Conservation (phyloP, 2,329 filamentous ascomycete species). For the Didymella pinodella region DNA sequence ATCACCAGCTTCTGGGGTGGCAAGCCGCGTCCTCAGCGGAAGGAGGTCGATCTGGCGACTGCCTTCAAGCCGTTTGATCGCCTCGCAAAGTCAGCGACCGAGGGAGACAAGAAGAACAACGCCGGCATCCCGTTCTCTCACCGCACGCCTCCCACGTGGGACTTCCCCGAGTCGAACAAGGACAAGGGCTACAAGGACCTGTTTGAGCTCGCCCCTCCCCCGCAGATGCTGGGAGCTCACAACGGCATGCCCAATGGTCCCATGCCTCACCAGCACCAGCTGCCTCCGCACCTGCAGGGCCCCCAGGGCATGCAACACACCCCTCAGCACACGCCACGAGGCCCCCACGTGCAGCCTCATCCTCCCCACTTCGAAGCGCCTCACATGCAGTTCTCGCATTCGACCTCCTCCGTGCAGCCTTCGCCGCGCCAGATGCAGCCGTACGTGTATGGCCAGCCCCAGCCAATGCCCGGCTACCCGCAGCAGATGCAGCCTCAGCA, state of each 20-base stretch:
- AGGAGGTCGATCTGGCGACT: constrained; percentile 60
- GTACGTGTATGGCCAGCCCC: constrained; percentile 73
- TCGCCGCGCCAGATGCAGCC: constrained; percentile 80
- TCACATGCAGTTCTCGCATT: constrained; percentile 85
- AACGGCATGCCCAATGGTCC: constrained; percentile 69
- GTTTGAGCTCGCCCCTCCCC: constrained; percentile 71
- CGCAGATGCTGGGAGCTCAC: constrained; percentile 70
- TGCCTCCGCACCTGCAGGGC: constrained; percentile 81
- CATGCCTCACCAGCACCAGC: constrained; percentile 81
- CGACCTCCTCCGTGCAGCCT: constrained; percentile 78
- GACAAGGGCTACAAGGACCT: constrained; percentile 82
- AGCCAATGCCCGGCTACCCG: constrained; percentile 55
- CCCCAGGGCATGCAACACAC: constrained; percentile 73
- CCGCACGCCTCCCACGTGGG: constrained; percentile 86
- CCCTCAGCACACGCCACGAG: constrained; percentile 79
- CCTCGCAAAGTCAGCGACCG: constrained; percentile 69
- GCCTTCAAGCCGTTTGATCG: constrained; percentile 73
- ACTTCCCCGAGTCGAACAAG: constrained; percentile 71
- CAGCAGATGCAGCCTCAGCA: constrained; percentile 68
- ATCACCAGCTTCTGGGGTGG: constrained; percentile 66
- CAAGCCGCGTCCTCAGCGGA: constrained; percentile 68
- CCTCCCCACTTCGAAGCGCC: constrained; percentile 82
- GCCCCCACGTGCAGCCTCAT: constrained; percentile 77
- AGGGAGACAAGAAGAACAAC: constrained; percentile 65
- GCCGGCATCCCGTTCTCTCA: constrained; percentile 85